phyloP scores from a whole-genome alignment of 306 rosid species.

The Sesbania bispinosa region DNA sequence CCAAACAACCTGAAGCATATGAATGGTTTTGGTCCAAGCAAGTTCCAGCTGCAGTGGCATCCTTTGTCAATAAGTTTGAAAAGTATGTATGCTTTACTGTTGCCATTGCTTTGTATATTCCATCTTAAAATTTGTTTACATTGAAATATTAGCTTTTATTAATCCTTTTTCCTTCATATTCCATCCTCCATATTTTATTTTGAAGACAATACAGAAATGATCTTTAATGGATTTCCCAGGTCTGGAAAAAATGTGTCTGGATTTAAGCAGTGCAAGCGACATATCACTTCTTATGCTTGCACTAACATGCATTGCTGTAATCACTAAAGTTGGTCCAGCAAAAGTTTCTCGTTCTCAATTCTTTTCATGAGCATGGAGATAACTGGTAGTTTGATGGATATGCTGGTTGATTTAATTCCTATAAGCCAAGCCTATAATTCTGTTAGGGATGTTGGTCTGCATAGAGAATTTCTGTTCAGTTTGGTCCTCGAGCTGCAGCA shows the following conservation, averaged over 20 bases:
- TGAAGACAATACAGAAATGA: conserved; percentile 27
- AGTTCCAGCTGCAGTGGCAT: conserved; percentile 66
- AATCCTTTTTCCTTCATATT: conserved; percentile 6
- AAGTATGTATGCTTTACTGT: conserved; percentile 59
- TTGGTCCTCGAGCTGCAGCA: conserved; percentile 90
- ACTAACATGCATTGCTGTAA: conserved; percentile 79
- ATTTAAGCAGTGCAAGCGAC: conserved; percentile 51
- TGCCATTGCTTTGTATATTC: conserved; percentile 65
- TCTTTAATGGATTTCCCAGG: conserved; percentile 48
- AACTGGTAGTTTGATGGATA: conserved; percentile 91
- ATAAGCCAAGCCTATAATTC: conserved; percentile 75
- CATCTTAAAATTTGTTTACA: conserved; percentile 10
- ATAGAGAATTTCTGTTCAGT: conserved; percentile 83
- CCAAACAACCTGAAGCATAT: conserved; percentile 76
- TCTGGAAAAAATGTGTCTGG: conserved; percentile 54
- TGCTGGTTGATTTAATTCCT: conserved; percentile 74
- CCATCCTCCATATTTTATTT: no score
- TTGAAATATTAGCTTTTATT: conserved; percentile 22
- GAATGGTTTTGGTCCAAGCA: conserved; percentile 97
- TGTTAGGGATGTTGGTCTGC: conserved; percentile 70
- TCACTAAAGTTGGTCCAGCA: conserved; percentile 76
- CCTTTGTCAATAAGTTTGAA: conserved; percentile 71
- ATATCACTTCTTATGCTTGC: conserved; percentile 77
- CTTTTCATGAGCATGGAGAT: conserved; percentile 66
- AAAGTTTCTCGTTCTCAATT: conserved; percentile 86